Percentiles rank a stretch among this genome's conserved stretches.
Evolutionary conservation across 2,329 filamentous ascomycete genomes (phyloP).

Genomic region (Thermothelomyces thermophilus): DNA sequence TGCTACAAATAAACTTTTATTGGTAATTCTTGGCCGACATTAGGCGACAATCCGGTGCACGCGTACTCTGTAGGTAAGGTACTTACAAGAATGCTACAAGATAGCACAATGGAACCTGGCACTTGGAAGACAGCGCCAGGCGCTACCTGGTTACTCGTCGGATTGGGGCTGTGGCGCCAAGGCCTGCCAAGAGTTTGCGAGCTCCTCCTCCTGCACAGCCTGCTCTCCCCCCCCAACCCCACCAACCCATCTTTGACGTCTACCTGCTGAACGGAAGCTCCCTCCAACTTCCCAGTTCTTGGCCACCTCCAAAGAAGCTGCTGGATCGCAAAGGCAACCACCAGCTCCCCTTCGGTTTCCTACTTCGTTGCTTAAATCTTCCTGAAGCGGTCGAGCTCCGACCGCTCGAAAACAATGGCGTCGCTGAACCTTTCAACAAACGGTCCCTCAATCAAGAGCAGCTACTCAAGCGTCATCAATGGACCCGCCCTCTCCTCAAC

Average conservation of each 20-base stretch:
- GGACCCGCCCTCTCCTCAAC: slow-evolving; percentile 44
- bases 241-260: slow-evolving; percentile 14
- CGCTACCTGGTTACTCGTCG: too few species aligned
- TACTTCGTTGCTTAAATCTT: background rate
- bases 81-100: too few species aligned
- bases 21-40: too few species aligned
- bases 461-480: slow-evolving; percentile 57
- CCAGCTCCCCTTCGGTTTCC: background rate
- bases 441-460: slow-evolving; percentile 77
- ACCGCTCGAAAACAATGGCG: slow-evolving; percentile 50
- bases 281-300: slow-evolving; percentile 11
- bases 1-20: too few species aligned
- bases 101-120: too few species aligned
- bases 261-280: slow-evolving; percentile 6
- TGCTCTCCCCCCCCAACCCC: too few species aligned
- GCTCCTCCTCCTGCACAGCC: slow-evolving; percentile 15
- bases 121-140: too few species aligned
- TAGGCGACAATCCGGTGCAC: too few species aligned
- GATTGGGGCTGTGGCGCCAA: background rate
- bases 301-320: background rate
- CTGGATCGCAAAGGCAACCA: background rate
- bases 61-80: too few species aligned
- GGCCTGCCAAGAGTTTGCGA: slow-evolving; percentile 4
- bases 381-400: background rate
- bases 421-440: slow-evolving; percentile 74